Conservation (phyloP, 2,329 filamentous ascomycete species). For the Cladosporium sp. region DNA sequence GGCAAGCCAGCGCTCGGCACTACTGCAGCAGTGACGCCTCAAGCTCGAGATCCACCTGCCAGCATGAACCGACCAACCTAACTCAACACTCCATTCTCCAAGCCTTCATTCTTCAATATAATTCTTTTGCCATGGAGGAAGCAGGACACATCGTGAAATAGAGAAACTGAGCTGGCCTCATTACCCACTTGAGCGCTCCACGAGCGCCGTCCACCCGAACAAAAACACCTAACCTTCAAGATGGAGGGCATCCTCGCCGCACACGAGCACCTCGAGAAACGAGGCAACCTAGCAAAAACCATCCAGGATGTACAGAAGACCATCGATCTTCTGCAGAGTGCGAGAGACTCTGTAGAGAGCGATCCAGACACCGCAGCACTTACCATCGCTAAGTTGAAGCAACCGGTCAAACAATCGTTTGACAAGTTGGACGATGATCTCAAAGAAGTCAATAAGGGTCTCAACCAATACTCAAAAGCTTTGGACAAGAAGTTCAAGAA, state of each 20-base stretch:
- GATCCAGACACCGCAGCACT: conserved; percentile 68
- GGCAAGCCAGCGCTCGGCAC: too few relatives aligned
- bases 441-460: conserved; percentile 75
- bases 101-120: too few relatives aligned
- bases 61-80: too few relatives aligned
- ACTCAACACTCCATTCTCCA: too few relatives aligned
- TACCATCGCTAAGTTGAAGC: conserved; percentile 79
- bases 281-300: conserved; percentile 64
- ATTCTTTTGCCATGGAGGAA: neutral
- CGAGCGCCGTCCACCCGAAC: too few relatives aligned
- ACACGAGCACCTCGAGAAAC: conserved; percentile 66
- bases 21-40: too few relatives aligned
- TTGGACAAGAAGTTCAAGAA: conserved; percentile 75
- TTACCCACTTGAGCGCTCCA: neutral
- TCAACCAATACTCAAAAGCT: conserved; percentile 79
- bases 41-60: too few relatives aligned
- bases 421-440: conserved; percentile 76
- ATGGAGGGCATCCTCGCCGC: conserved; percentile 70
- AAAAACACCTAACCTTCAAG: conserved; percentile 1
- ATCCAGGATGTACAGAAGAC: conserved; percentile 78
- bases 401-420: conserved; percentile 75
- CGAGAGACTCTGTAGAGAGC: conserved; percentile 67
- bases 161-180: conserved; percentile 9
- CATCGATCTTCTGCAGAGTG: conserved; percentile 70
- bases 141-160: neutral